Evolutionary conservation across 1,139 yeast species (phyloP).

Genomic region (Pneumocystis jirovecii): DNA sequence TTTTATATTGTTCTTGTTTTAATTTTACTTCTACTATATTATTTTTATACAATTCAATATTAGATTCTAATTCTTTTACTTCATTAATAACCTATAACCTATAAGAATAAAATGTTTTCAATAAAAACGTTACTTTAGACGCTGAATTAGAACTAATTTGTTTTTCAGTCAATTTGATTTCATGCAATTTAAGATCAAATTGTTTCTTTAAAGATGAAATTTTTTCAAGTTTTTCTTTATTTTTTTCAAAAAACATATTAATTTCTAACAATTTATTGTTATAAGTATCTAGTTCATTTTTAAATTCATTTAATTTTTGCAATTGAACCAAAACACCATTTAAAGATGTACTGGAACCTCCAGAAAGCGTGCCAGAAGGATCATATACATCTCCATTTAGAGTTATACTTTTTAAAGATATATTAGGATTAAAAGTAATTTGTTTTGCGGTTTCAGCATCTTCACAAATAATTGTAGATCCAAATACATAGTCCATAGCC

Average conservation of each 20-base stretch:
- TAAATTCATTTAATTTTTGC: constrained; percentile 49
- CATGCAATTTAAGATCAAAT: constrained; percentile 51
- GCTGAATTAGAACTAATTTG: constrained; percentile 50
- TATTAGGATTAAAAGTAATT: constrained; percentile 72
- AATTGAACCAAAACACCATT: constrained; percentile 45
- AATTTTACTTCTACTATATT: constrained; percentile 37
- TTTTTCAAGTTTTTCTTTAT: constrained; percentile 34
- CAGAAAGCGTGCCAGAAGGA: constrained; percentile 90
- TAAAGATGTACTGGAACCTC: constrained; percentile 62
- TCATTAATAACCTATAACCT: constrained; percentile 18
- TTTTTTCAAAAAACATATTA: constrained; percentile 31
- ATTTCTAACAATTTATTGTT: constrained; percentile 31
- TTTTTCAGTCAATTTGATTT: constrained; percentile 45
- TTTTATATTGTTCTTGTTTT: constrained; percentile 28
- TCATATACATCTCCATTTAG: constrained; percentile 89
- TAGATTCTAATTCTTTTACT: constrained; percentile 9
- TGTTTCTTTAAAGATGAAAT: constrained; percentile 52
- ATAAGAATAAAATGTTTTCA: not conserved
- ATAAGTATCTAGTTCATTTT: constrained; percentile 28
- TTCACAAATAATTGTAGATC: constrained; percentile 67
- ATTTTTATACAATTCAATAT: constrained; percentile 17
- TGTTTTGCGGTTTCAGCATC: constrained; percentile 79
- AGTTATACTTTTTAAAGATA: constrained; percentile 77
- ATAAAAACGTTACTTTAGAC: constrained; percentile 20
- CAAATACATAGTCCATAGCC: constrained; percentile 90